Evolutionary conservation across 1,139 yeast species (phyloP).

Genomic region (Entelexis paramagnoliae): DNA sequence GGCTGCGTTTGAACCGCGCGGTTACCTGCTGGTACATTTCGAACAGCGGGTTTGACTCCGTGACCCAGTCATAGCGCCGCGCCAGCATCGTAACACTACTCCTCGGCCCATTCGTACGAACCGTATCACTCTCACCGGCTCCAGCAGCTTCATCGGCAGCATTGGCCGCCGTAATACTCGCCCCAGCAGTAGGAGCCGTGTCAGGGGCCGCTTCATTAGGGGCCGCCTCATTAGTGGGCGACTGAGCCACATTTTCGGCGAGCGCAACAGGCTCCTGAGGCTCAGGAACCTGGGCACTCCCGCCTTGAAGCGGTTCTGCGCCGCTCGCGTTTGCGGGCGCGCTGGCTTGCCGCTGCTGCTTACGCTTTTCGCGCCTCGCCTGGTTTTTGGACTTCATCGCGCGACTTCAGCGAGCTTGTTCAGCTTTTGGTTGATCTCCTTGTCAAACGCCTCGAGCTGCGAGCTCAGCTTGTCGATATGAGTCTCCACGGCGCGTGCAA

Average conservation of each 20-base stretch:
- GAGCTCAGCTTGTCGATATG: constrained; percentile 13
- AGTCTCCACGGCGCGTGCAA: constrained; percentile 17
- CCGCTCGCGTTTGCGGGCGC: not conserved
- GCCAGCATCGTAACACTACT: constrained; percentile 11
- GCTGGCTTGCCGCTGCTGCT: constrained; percentile 1
- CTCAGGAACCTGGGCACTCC: too few species aligned
- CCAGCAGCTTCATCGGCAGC: too few species aligned
- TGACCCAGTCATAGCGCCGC: constrained; percentile 16
- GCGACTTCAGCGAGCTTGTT: constrained; percentile 11
- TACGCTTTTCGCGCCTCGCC: constrained; percentile 9
- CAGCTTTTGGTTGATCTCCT: constrained; percentile 17
- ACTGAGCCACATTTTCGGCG: not conserved
- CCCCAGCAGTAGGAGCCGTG: too few species aligned
- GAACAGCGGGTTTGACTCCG: constrained; percentile 11
- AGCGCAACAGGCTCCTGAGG: too few species aligned
- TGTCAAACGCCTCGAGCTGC: constrained; percentile 19
- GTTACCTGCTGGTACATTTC: constrained; percentile 15
- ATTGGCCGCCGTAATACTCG: not conserved
- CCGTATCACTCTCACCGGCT: too few species aligned
- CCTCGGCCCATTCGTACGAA: not conserved
- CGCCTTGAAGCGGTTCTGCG: too few species aligned
- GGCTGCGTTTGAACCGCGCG: constrained; percentile 15
- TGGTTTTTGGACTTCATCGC: constrained; percentile 14
- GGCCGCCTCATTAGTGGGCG: not conserved
- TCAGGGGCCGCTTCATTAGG: not conserved